Evolutionary conservation across 2,329 filamentous ascomycete species (phyloP), one percentile per base, ranked within the genome.

Genomic region (Domatiomyces globalis): DNA sequence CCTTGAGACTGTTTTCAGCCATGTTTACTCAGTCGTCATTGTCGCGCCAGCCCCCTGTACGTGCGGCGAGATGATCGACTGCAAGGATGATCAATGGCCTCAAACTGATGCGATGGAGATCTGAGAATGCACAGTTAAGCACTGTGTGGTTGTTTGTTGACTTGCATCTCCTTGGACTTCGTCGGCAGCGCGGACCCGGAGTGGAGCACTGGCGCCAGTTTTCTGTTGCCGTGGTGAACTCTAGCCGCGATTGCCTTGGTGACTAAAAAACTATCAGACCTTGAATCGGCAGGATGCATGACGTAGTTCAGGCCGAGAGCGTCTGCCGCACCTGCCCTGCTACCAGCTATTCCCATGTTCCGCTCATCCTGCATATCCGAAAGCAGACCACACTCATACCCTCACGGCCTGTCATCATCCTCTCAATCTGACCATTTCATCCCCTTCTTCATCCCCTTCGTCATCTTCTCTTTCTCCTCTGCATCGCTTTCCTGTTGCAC

Each of bases 321-420:
- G 15, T 36, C 33, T 3, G n/a, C 1, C n/a, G 18, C 25, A 42
- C 43, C 43, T 33, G 27, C 27, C 36, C 8, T 43, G n/a, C 25
- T 33, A 15, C 10, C 10, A 15, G 15, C 10, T 39, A 39, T 39
- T 39, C 10, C 33, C 15, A 10, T 15, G 33, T 15, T 39, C 15
- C 33, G 33, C 33, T 39, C 33, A 39, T 39, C 33, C 33, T 15
- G 33, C 12, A 39, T 39, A 39, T 39, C 33, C 33, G 33, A 39
- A 36, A 51, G 25, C 33, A 33, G 29, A 48, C 48, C 48, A 49
- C 48, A 43, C 42, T 39, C 44, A 22, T 19, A 50, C 44, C 36
- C 29, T 45, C 48, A 36, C 46, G 29, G 43, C 27, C n/a, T 25
- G 18, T 43, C 20, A 43, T 50, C 18, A 15, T 39, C 33, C 6